phyloP scores from a whole-genome alignment of 495 filamentous ascomycete genomes.

The Glarea lozoyensis region DNA sequence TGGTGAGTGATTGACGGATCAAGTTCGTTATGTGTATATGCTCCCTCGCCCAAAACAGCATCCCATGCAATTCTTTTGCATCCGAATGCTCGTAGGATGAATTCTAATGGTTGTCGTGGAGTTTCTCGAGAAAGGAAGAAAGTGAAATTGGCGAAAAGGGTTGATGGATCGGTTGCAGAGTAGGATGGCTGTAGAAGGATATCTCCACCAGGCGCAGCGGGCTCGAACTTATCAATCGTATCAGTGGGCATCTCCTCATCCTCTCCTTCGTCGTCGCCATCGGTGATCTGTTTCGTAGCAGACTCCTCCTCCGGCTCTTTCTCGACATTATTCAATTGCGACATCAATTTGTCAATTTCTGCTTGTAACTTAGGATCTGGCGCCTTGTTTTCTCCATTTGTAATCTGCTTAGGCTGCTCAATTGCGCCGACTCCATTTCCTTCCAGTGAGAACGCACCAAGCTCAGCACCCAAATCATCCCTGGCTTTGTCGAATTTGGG shows the following conservation, averaged over 20 bases:
- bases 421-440: conserved; percentile 51
- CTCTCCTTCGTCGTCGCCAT: conserved; percentile 37
- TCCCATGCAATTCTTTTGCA: conserved; percentile 97
- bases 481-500: conserved; percentile 83
- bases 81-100: conserved; percentile 88
- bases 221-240: conserved; percentile 81
- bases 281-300: conserved; percentile 18
- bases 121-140: conserved; percentile 93
- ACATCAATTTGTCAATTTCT: conserved; percentile 44
- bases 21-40: conserved; percentile 80
- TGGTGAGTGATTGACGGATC: conserved; percentile 91
- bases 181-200: conserved; percentile 71
- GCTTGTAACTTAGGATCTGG: conserved; percentile 41
- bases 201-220: conserved; percentile 71
- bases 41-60: conserved; percentile 75
- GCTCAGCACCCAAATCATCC: conserved; percentile 82
- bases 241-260: conserved; percentile 45
- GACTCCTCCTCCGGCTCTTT: conserved; percentile 32
- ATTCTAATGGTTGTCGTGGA: conserved; percentile 82
- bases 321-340: conserved; percentile 37
- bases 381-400: conserved; percentile 10
- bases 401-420: conserved; percentile 29
- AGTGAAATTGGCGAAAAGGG: conserved; percentile 77
- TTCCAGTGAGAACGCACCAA: conserved; percentile 86
- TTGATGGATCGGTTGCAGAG: conserved; percentile 44